Base-by-base conservation (phyloP, 345 rosid genomes). In the Gossypium mustelinum region DNA sequence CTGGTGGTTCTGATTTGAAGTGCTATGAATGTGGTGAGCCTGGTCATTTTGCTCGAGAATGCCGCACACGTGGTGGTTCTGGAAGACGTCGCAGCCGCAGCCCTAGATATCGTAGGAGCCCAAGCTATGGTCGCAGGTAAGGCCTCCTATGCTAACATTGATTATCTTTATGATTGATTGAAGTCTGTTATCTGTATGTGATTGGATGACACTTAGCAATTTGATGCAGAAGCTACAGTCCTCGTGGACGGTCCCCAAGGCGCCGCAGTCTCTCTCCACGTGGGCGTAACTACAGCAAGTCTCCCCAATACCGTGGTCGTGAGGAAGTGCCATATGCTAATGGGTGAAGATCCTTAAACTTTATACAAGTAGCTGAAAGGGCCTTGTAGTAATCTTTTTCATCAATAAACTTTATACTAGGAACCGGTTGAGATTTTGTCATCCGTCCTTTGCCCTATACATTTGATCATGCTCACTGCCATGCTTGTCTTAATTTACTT, bases 31-130 rank as follows among this genome's bases (percentile, higher is more conserved):
- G 97, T 74, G 95, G 96, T 11, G 97, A 92, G 83, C 85, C 96
- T 61, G 97, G 97, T 68, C 97, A 92, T 77, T 92, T 92, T 86
- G 96, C 97, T 3, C 96, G 97, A 76, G 97, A 92, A 81, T 92
- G 97, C 69, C 89, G 89, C 57, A 67, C 61, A 25, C 97, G 91
- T 39, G 91, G 85, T 83, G 92, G 91, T 41, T 65, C 88, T 0
- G 93, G 96, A 77, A 87, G 92, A 76, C 88, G 89, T 18, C 89
- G 94, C 0, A 90, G 97, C 78, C 95, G 88, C 75, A 90, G 94
- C 79, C 95, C 97, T 52, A 82, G 92, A 78, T 90, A 90, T 78
- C 89, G 92, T 58, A 86, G 92, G 73, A 90, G 97, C 75, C 97
- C 97, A 39, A 90, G 94, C 82, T 90, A 92, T 87, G 97, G 96